These are phyloP conservation scores for Euphorbia tirucalli DNA, from an alignment of 345 rosid genomes.

Conservation along the genomic window DNA sequence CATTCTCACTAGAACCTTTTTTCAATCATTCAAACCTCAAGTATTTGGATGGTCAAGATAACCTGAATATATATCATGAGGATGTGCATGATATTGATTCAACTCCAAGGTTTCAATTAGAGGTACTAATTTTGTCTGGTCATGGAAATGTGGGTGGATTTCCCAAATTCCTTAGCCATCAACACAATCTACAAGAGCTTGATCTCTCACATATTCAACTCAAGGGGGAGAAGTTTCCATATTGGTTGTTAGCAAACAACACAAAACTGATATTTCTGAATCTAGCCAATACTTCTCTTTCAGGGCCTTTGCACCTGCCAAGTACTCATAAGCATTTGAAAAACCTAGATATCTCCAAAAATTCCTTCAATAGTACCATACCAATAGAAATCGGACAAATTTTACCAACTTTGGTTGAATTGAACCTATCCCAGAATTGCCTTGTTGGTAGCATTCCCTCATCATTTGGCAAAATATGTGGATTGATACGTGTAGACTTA, in stretches of 20 bases:
- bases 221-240: background rate
- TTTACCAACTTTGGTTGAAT: background rate
- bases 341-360: background rate
- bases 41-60: background rate
- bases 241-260: slow-evolving; percentile 2
- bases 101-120: background rate
- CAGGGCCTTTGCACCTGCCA: background rate
- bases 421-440: background rate
- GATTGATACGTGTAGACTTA: background rate
- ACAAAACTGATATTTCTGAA: background rate
- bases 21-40: slow-evolving; percentile 1
- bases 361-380: background rate
- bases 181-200: background rate
- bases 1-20: background rate
- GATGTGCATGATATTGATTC: background rate
- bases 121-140: background rate
- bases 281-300: background rate
- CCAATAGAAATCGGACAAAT: background rate
- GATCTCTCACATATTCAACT: background rate
- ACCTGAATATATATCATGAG: background rate
- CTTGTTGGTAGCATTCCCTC: background rate
- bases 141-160: background rate
- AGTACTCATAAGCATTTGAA: background rate
- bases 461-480: background rate
- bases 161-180: background rate